These are phyloP conservation scores for Astrocystis sublimbata DNA, from an alignment of 495 filamentous ascomycete species.

Conservation along the genomic window DNA sequence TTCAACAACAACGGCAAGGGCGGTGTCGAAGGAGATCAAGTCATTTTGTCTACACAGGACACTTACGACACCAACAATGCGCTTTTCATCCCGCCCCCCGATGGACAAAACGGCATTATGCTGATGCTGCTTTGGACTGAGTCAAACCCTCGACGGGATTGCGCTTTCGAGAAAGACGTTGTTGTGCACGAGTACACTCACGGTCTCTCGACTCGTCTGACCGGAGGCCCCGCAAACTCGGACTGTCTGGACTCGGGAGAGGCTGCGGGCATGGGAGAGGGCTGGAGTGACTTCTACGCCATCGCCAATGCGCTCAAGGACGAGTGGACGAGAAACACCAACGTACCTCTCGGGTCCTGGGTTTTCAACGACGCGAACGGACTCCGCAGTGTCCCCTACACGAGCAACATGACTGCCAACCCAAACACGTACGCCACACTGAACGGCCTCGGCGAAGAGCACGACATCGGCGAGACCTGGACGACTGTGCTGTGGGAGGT, in stretches of 20 bases:
- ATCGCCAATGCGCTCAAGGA: constrained; percentile 41
- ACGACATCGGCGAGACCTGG: constrained; percentile 46
- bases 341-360: constrained; percentile 40
- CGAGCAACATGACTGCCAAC: constrained; percentile 38
- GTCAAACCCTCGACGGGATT: constrained; percentile 35
- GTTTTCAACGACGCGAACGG: constrained; percentile 30
- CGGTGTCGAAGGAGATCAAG: constrained; percentile 40
- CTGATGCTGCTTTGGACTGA: constrained; percentile 41
- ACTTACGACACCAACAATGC: constrained; percentile 41
- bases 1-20: constrained; percentile 41
- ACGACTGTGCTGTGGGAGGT: constrained; percentile 45
- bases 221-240: constrained; percentile 40
- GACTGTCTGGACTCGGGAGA: constrained; percentile 39
- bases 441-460: constrained; percentile 31
- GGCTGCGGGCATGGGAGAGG: constrained; percentile 48
- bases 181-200: constrained; percentile 43
- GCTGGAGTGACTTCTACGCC: constrained; percentile 49
- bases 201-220: constrained; percentile 43
- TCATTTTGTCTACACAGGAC: constrained; percentile 45
- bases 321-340: constrained; percentile 34
- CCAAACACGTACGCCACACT: constrained; percentile 37
- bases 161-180: constrained; percentile 39
- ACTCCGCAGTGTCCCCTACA: constrained; percentile 43
- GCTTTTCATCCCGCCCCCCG: constrained; percentile 29
- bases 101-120: constrained; percentile 43